Evolutionary conservation across 805 yeast species (phyloP).

Genomic region (Metschnikowia santaceciliae): DNA sequence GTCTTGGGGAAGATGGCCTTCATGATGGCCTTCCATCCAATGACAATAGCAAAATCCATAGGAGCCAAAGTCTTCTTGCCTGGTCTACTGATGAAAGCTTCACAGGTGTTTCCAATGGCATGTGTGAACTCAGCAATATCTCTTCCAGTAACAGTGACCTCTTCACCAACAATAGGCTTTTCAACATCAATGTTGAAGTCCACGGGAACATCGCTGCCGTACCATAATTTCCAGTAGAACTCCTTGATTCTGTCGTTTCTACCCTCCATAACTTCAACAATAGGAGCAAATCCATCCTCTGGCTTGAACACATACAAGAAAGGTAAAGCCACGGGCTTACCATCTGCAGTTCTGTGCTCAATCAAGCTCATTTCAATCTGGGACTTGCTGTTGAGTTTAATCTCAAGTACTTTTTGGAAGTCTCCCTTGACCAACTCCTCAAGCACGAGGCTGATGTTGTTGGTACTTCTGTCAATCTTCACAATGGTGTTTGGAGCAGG

Average conservation of each 20-base stretch:
- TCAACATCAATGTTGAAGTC: slow-evolving; percentile 71
- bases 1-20: slow-evolving; percentile 96
- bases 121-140: slow-evolving; percentile 90
- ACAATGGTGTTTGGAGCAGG: slow-evolving; percentile 62
- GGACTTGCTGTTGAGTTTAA: slow-evolving; percentile 47
- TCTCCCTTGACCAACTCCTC: slow-evolving; percentile 72
- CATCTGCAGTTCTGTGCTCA: slow-evolving; percentile 84
- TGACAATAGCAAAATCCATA: slow-evolving; percentile 98
- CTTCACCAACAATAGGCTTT: slow-evolving; percentile 65
- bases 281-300: slow-evolving; percentile 92
- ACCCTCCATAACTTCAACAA: slow-evolving; percentile 81
- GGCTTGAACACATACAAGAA: slow-evolving; percentile 78
- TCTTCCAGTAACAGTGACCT: slow-evolving; percentile 63
- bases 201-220: slow-evolving; percentile 57
- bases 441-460: slow-evolving; percentile 60
- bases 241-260: slow-evolving; percentile 91
- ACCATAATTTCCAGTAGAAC: slow-evolving; percentile 98
- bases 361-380: slow-evolving; percentile 69
- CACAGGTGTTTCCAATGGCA: slow-evolving; percentile 95
- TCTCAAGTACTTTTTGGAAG: slow-evolving; percentile 59
- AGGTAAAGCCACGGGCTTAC: slow-evolving; percentile 67
- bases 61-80: slow-evolving; percentile 88
- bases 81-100: slow-evolving; percentile 86
- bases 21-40: slow-evolving; percentile 98
- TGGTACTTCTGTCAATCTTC: slow-evolving; percentile 52